Evolutionary conservation across 2,329 filamentous ascomycete species (phyloP).

Genomic region (Neonectria magnoliae): DNA sequence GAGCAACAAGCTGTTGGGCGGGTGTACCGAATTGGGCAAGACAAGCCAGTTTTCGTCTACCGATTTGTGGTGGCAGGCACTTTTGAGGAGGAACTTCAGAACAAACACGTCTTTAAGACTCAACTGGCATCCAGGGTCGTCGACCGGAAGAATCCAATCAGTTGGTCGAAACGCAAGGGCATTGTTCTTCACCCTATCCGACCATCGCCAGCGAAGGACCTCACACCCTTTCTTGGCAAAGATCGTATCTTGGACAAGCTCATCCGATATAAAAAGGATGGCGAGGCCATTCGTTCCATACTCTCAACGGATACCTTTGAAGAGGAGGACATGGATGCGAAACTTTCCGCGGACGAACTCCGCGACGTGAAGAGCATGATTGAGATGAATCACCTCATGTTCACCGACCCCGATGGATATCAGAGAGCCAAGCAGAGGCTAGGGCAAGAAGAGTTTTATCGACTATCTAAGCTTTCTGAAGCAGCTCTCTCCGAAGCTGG

Average conservation of each 20-base stretch:
- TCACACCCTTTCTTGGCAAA: conserved; percentile 65
- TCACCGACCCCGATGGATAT: conserved; percentile 47
- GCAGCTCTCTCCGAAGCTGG: neutral
- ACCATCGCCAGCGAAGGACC: conserved; percentile 59
- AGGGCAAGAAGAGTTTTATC: conserved; percentile 10
- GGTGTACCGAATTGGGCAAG: conserved; percentile 86
- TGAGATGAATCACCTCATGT: conserved; percentile 47
- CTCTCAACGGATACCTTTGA: conserved; percentile 78
- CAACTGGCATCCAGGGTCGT: conserved; percentile 83
- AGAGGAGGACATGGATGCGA: conserved; percentile 67
- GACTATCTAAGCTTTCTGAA: conserved; percentile 1
- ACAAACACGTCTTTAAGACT: conserved; percentile 82
- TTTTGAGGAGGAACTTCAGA: conserved; percentile 79
- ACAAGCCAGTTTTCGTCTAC: conserved; percentile 85
- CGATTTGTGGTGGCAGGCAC: conserved; percentile 82
- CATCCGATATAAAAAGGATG: conserved; percentile 48
- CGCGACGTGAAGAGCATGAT: conserved; percentile 60
- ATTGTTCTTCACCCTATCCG: conserved; percentile 70
- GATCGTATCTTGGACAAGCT: conserved; percentile 69
- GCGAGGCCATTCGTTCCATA: conserved; percentile 62
- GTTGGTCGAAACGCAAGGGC: conserved; percentile 66
- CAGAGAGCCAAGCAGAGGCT: conserved; percentile 28
- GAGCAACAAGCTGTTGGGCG: conserved; percentile 90
- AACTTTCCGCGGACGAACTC: conserved; percentile 65
- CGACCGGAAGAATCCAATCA: conserved; percentile 81